Base-by-base conservation (phyloP, 805 yeast genomes). In the Lachancea quebecensis region DNA sequence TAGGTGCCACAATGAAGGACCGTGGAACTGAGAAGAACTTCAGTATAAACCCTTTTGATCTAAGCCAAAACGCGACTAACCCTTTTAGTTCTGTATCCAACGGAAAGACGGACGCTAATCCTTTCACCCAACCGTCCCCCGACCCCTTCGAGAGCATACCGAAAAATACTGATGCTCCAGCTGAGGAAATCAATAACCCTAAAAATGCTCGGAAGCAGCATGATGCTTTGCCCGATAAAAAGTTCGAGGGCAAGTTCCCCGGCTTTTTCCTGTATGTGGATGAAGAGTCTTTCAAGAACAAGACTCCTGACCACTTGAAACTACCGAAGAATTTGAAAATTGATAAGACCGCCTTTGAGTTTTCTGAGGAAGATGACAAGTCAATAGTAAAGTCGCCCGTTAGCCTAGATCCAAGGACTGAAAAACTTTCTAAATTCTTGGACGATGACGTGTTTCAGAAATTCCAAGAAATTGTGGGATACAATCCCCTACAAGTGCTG, bases 401-500 rank as follows among this genome's bases (percentile, higher is more conserved):
- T 31, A 58, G 54, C 29, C 36, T 63, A 38, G 68, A 63, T 45
- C 71, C 74, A 21, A 73, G 77, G 39, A 64, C 72, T 0, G 77
- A 74, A 46, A 72, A 71, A 36, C 63, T 80, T 14, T 68, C 79
- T 2, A 73, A 71, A 42, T 70, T 80, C 66, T 65, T 84, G 43
- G 85, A 85, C 50, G 96, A 90, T 59, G 78, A 78, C 46, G 77
- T 76, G 6, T 93, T 93, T 64, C 87, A 85, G 58, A 76, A 80
- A 48, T 93, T 93, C 62, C 76, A 86, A 27, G 82, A 78, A 43
- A 70, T 79, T 2, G 83, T 86, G 10, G 82, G 83, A 10, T 84
- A 83, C 57, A 93, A 93, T 58, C 90, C 97, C 2, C 71, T 74
- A 2, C 99, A 93, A 66, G 86, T 93, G 2, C 69, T 93, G 31